These are phyloP conservation scores for Mycena amicta DNA, from an alignment of 768 basidiomycete species.

Conservation along the genomic window DNA sequence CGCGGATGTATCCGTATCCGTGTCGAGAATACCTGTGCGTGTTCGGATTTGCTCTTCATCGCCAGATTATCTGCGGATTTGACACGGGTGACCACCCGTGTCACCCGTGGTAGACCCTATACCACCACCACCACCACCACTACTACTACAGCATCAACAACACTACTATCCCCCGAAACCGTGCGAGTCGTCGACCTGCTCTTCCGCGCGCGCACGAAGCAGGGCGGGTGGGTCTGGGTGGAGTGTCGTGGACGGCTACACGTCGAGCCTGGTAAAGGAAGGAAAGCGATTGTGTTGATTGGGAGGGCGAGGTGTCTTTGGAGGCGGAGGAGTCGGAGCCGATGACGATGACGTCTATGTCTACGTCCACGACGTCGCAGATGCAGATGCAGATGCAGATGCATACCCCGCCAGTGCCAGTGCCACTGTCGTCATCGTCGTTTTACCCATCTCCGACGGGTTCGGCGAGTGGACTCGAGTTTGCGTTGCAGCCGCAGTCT, in stretches of 20 bases:
- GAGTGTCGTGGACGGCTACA: slow-evolving; percentile 89
- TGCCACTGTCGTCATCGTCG: slow-evolving; percentile 1
- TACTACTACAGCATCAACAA: too few relatives aligned
- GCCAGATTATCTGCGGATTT: too few relatives aligned
- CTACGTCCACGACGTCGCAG: background rate
- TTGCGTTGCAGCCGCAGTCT: slow-evolving; percentile 15
- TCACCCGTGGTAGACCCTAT: background rate
- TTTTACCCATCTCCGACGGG: slow-evolving; percentile 1
- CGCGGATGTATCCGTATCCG: too few relatives aligned
- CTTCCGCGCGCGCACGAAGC: slow-evolving; percentile 78
- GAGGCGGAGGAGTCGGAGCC: slow-evolving; percentile 67
- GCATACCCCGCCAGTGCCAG: slow-evolving; percentile 71
- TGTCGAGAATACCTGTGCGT: too few relatives aligned
- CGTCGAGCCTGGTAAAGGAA: slow-evolving; percentile 89
- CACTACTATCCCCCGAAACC: slow-evolving; percentile 18
- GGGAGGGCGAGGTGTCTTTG: slow-evolving; percentile 76
- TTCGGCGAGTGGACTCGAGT: slow-evolving; percentile 16
- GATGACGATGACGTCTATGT: slow-evolving; percentile 60
- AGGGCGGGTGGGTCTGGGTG: slow-evolving; percentile 66
- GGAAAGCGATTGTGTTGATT: slow-evolving; percentile 91
- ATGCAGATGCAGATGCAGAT: background rate
- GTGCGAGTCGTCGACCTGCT: slow-evolving; percentile 78
- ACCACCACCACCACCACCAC: background rate
- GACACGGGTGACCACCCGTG: too few relatives aligned
- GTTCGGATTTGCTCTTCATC: too few relatives aligned